These are phyloP conservation scores for Vitis rotundifolia DNA, from an alignment of 164 flowering plant species.

Conservation along the genomic window DNA sequence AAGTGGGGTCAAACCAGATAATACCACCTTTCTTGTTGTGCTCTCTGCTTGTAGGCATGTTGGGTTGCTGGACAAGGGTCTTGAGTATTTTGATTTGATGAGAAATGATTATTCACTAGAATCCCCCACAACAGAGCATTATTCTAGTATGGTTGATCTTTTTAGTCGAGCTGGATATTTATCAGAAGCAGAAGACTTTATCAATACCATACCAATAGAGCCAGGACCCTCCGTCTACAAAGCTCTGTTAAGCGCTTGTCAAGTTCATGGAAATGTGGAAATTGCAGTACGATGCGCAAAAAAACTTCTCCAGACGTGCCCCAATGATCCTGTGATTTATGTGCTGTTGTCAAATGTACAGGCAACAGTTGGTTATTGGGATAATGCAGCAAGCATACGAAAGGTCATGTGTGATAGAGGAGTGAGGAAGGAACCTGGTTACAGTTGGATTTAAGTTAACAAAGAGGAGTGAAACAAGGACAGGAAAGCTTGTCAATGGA, in stretches of 20 bases:
- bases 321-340: conserved; percentile 52
- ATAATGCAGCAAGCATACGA: conserved; percentile 38
- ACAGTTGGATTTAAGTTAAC: conserved; percentile 43
- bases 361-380: conserved; percentile 44
- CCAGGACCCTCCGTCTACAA: conserved; percentile 43
- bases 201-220: conserved; percentile 38
- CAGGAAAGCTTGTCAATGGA: background rate
- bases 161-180: conserved; percentile 50
- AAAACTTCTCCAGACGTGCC: conserved; percentile 36
- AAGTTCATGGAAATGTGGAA: conserved; percentile 44
- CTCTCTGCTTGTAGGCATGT: conserved; percentile 60
- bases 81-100: conserved; percentile 45
- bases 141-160: conserved; percentile 49
- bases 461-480: background rate
- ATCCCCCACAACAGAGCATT: conserved; percentile 42
- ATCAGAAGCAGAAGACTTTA: conserved; percentile 49
- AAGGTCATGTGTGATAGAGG: conserved; percentile 48
- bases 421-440: conserved; percentile 47
- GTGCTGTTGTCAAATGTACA: conserved; percentile 43
- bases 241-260: conserved; percentile 52
- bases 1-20: conserved; percentile 33
- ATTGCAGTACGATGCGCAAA: conserved; percentile 42
- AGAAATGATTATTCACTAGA: conserved; percentile 19
- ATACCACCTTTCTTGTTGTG: conserved; percentile 44
- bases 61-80: conserved; percentile 51